Percentiles rank a stretch among this genome's conserved stretches.
These are phyloP conservation scores for Chrysanthemum lavandulifolium DNA, from an alignment of 129 eudicot species.

Conservation along the genomic window DNA sequence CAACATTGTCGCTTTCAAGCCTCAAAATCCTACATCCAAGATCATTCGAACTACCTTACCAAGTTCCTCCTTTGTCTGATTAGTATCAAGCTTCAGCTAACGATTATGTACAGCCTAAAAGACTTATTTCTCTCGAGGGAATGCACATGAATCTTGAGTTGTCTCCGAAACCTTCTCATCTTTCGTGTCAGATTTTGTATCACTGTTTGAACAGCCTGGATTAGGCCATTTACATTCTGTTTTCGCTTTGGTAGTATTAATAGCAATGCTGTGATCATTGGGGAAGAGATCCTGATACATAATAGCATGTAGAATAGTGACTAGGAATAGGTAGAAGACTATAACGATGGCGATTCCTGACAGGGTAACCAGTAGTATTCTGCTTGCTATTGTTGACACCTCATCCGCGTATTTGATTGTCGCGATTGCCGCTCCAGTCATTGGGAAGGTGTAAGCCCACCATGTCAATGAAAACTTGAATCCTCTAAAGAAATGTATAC, in stretches of 20 bases:
- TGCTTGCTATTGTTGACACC: not conserved
- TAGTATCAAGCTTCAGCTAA: constrained; percentile 6
- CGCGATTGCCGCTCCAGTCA: constrained; percentile 70
- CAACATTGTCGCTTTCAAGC: constrained; percentile 11
- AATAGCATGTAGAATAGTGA: constrained; percentile 4
- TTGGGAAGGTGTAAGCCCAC: constrained; percentile 88
- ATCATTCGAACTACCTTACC: constrained; percentile 3
- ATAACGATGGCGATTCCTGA: constrained; percentile 3
- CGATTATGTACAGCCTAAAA: not conserved
- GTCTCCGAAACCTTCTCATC: too few species aligned
- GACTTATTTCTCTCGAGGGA: not conserved
- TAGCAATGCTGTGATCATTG: constrained; percentile 7
- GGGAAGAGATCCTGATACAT: constrained; percentile 14
- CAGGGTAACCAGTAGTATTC: constrained; percentile 7
- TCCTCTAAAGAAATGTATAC: constrained; percentile 41
- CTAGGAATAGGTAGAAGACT: not conserved
- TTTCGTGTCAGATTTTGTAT: not conserved
- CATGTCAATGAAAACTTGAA: constrained; percentile 71
- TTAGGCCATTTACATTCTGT: constrained; percentile 10
- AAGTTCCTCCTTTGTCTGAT: constrained; percentile 9
- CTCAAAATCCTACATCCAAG: constrained; percentile 16
- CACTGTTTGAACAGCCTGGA: not conserved
- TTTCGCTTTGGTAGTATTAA: not conserved
- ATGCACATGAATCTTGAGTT: not conserved
- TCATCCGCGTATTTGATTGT: constrained; percentile 49